Conservation (phyloP, 2,329 filamentous ascomycete species). For the Trichoderma lentiforme region DNA sequence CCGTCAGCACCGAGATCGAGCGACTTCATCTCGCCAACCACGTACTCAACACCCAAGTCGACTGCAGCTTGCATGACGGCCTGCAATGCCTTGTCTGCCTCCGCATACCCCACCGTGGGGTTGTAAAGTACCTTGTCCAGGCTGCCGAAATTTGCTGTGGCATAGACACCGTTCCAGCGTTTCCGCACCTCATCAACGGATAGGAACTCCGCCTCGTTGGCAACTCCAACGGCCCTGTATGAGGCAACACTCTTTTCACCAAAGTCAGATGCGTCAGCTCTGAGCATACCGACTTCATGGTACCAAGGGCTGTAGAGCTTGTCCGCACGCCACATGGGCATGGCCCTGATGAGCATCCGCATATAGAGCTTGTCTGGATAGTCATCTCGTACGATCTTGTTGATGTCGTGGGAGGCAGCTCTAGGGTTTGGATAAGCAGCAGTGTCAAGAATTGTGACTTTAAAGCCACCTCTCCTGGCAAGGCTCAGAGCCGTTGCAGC, state of each 20-base stretch:
- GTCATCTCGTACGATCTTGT: conserved; percentile 44
- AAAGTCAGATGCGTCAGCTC: conserved; percentile 41
- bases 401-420: conserved; percentile 46
- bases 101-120: conserved; percentile 57
- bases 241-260: conserved; percentile 42
- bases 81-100: conserved; percentile 54
- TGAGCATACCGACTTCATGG: conserved; percentile 56
- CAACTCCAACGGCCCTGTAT: conserved; percentile 36
- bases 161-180: conserved; percentile 55
- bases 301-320: conserved; percentile 52
- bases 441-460: conserved; percentile 38
- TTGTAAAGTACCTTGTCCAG: conserved; percentile 56
- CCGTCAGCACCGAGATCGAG: conserved; percentile 47
- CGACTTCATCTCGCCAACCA: conserved; percentile 46
- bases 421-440: conserved; percentile 36
- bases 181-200: conserved; percentile 50
- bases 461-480: conserved; percentile 28
- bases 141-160: conserved; percentile 53
- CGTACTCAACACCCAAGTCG: conserved; percentile 53
- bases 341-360: conserved; percentile 39
- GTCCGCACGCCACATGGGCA: conserved; percentile 40
- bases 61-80: conserved; percentile 52
- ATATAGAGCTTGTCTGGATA: conserved; percentile 41
- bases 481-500: conserved; percentile 41
- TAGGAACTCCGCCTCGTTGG: conserved; percentile 41